Evolutionary conservation across 2,329 filamentous ascomycete species (phyloP), one percentile per base, ranked within the genome.

Genomic region (Phaeosphaeria sp.): DNA sequence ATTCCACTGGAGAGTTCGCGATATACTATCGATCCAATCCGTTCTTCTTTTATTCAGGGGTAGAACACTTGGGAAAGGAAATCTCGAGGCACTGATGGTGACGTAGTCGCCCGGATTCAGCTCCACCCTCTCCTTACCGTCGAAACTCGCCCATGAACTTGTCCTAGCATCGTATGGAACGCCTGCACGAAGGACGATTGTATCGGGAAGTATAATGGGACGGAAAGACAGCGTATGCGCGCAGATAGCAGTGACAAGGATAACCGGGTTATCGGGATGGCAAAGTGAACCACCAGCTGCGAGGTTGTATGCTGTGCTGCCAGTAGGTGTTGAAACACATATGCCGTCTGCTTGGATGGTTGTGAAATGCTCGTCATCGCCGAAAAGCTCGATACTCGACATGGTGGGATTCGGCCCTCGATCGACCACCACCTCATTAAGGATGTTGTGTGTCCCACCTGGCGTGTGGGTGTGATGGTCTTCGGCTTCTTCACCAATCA

Each of bases 401-500:
- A 99, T 94, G 53, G 93, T 97, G 46, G 94, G 88, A 77, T 96
- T 97, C 6, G 95, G 95, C 0, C 95, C 95, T 18, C 95, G 86
- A 72, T 99, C 95, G 27, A 98, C 87, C 9, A 99, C 94, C n/a
- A 98, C 88, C 75, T 99, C 95, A 70, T 99, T 99, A 61, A 99
- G 80, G 56, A 98, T 96, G 77, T 97, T 92, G 75, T 89, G 92
- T 1, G 91, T 93, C 41, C 88, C 87, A 67, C 95, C 92, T 0
- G 93, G 93, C 43, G 82, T 85, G 79, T 98, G 95, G 0, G 94
- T 98, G 65, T 89, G 87, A 66, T 90, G 88, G 68, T 96, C 90
- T 46, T 93, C 92, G 48, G 87, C 87, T 79, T 94, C 92, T 72
- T 94, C 91, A 5, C 92, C 93, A 50, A 97, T 89, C 48, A 98